These are phyloP conservation scores for Macadamia tetraphylla DNA, from an alignment of 164 flowering plant species.

Conservation along the genomic window DNA sequence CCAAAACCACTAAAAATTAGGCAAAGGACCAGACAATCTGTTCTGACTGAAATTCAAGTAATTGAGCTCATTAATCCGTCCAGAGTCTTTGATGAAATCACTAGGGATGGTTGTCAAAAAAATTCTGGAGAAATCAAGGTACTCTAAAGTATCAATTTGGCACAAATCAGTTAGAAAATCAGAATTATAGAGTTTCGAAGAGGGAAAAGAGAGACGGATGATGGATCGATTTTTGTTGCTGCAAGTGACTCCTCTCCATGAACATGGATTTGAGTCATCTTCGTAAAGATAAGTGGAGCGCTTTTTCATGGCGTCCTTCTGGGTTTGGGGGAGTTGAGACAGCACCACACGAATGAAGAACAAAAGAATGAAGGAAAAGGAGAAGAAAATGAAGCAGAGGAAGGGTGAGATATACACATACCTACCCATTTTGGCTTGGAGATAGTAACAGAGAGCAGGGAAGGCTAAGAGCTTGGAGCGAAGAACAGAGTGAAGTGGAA, in stretches of 20 bases:
- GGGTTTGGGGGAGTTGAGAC: conserved; percentile 26
- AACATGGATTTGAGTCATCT: conserved; percentile 36
- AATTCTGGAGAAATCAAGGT: conserved; percentile 51
- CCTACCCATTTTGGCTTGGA: conserved; percentile 21
- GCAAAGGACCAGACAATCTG: conserved; percentile 22
- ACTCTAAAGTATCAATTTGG: conserved; percentile 3
- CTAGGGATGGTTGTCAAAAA: conserved; percentile 31
- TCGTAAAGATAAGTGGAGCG: conserved; percentile 17
- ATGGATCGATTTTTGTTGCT: conserved; percentile 19
- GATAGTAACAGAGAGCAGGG: neutral
- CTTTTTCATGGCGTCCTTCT: conserved; percentile 31
- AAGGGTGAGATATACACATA: conserved; percentile 8
- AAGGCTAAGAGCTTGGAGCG: neutral
- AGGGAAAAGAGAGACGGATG: conserved; percentile 30
- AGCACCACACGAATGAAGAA: conserved; percentile 19
- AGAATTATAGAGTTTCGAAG: conserved; percentile 26
- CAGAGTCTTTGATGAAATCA: conserved; percentile 44
- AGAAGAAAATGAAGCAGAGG: conserved; percentile 2
- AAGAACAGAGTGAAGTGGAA: too few relatives aligned
- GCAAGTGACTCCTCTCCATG: conserved; percentile 53
- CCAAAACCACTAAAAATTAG: too few relatives aligned
- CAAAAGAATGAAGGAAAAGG: conserved; percentile 8
- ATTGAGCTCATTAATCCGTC: conserved; percentile 32
- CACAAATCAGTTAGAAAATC: conserved; percentile 35
- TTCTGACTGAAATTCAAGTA: conserved; percentile 49